Evolutionary conservation across 352 stramenopile species (phyloP), one percentile per base, ranked within the genome.

Genomic region (Globisporangium middletonii): DNA sequence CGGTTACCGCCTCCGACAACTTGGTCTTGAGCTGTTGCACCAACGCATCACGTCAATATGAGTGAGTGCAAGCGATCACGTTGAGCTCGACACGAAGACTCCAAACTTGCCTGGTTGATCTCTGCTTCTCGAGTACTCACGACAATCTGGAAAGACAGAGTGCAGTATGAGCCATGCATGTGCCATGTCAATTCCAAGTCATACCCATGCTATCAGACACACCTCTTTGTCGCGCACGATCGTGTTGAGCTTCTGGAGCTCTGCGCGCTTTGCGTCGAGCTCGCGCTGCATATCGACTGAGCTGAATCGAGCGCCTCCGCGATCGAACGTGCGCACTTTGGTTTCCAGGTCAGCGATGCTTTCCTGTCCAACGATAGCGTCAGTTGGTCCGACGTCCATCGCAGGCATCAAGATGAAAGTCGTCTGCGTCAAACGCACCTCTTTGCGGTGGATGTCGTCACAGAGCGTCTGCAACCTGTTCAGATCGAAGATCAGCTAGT

Each of bases 271-370:
- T 9, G 38, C 33, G 6, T 55, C 50, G 6, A 64, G 35, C 37
- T 64, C 51, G 33, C 50, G 50, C 38, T 64, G 58, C 43, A 64
- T 53, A 6, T 58, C 46, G 2, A 15, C 7, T 37, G 51, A 46
- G 9, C 44, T 50, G 38, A 59, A 52, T 15, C 50, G 28, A n/a
- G 16, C 30, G 55, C 46, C 43, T 41, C 45, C 43, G 16, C 42
- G 57, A 19, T 58, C 33, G 28, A 67, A 64, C 13, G 50, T 45
- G 19, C 55, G 46, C 4, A 73, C 59, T 26, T 67, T 67, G 49
- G 54, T 50, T 27, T 62, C 70, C 58, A 82, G 18, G 27, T 75
- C 63, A 7, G 65, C 54, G 41, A 79, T 67, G 48, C 41, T 57
- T 30, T 49, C 63, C 73, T 82, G 53, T 27, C 37, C 18, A 28